Conservation (phyloP, 2,329 filamentous ascomycete species). For the Emmonsiellopsis sp. region DNA sequence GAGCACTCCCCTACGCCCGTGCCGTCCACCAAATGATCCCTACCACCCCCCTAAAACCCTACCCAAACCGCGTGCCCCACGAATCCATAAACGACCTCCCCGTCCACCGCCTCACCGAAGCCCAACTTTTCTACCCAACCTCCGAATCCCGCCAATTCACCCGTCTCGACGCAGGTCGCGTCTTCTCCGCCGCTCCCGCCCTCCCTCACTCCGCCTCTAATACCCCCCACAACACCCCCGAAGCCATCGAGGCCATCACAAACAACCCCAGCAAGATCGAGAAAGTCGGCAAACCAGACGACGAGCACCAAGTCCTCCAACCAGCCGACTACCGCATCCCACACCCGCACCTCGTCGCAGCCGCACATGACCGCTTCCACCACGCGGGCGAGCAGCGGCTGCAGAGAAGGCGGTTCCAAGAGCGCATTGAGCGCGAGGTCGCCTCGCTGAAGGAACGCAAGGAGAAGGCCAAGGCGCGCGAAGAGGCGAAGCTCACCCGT, state of each 20-base stretch:
- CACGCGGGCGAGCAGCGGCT: conserved; percentile 26
- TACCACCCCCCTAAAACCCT: conserved; percentile 43
- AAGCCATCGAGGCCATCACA: conserved; percentile 21
- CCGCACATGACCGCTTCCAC: conserved; percentile 37
- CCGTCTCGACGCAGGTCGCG: conserved; percentile 55
- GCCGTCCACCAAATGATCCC: conserved; percentile 77
- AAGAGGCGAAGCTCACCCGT: conserved; percentile 36
- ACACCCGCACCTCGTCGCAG: conserved; percentile 49
- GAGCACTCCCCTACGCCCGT: conserved; percentile 67
- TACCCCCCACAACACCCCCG: conserved; percentile 24
- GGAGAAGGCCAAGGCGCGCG: conserved; percentile 29
- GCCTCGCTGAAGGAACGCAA: conserved; percentile 32
- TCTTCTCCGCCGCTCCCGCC: conserved; percentile 43
- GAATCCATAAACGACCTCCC: conserved; percentile 58
- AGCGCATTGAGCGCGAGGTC: conserved; percentile 34
- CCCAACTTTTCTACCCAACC: conserved; percentile 54
- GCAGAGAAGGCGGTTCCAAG: conserved; percentile 31
- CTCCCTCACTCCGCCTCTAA: conserved; percentile 17
- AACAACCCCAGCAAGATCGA: conserved; percentile 29
- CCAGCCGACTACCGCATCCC: conserved; percentile 56
- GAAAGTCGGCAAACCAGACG: conserved; percentile 33
- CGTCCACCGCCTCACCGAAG: conserved; percentile 45
- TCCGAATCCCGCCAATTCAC: conserved; percentile 57
- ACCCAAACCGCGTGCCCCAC: conserved; percentile 35
- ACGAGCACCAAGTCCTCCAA: conserved; percentile 44